Evolutionary conservation across 2,329 filamentous ascomycete genomes (phyloP).

Genomic region (Talaromyces albobiverticillius): DNA sequence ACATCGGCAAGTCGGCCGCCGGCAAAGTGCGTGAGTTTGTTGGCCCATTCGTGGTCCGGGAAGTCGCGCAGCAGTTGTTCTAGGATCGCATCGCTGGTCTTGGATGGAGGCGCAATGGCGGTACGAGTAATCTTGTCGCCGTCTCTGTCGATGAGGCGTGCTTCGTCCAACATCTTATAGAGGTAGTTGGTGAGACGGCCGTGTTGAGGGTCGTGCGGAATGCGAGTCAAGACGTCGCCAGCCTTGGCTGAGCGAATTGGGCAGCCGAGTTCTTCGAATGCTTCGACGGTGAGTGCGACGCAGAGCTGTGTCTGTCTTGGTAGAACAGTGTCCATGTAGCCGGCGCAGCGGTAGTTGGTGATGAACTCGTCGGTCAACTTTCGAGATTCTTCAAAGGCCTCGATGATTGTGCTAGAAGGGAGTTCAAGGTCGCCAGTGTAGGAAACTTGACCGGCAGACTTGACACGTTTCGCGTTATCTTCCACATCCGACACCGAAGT

Average conservation of each 20-base stretch:
- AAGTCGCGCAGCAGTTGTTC: slow-evolving; percentile 24
- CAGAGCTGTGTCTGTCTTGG: slow-evolving; percentile 21
- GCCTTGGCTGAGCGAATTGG: slow-evolving; percentile 16
- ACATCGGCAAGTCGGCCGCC: slow-evolving; percentile 38
- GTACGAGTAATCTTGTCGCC: slow-evolving; percentile 27
- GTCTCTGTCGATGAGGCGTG: slow-evolving; percentile 27
- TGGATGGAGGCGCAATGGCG: slow-evolving; percentile 17
- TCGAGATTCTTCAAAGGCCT: slow-evolving; percentile 26
- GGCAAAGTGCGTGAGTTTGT: slow-evolving; percentile 30
- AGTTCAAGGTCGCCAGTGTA: slow-evolving; percentile 1
- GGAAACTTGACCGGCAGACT: background rate
- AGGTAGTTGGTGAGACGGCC: slow-evolving; percentile 25
- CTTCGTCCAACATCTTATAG: slow-evolving; percentile 29
- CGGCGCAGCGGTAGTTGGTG: slow-evolving; percentile 17
- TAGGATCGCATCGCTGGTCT: slow-evolving; percentile 21
- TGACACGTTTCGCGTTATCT: background rate
- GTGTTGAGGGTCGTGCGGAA: slow-evolving; percentile 25
- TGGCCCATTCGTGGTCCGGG: slow-evolving; percentile 32
- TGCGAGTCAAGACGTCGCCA: slow-evolving; percentile 19
- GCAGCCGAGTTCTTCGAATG: slow-evolving; percentile 31
- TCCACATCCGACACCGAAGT: slow-evolving; percentile 26
- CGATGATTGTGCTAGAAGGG: slow-evolving; percentile 19
- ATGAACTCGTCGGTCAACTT: slow-evolving; percentile 25
- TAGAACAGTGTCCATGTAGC: slow-evolving; percentile 22
- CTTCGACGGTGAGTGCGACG: slow-evolving; percentile 24